Conservation (phyloP, 2,329 filamentous ascomycete genomes). For the Colletotrichum godetiae region DNA sequence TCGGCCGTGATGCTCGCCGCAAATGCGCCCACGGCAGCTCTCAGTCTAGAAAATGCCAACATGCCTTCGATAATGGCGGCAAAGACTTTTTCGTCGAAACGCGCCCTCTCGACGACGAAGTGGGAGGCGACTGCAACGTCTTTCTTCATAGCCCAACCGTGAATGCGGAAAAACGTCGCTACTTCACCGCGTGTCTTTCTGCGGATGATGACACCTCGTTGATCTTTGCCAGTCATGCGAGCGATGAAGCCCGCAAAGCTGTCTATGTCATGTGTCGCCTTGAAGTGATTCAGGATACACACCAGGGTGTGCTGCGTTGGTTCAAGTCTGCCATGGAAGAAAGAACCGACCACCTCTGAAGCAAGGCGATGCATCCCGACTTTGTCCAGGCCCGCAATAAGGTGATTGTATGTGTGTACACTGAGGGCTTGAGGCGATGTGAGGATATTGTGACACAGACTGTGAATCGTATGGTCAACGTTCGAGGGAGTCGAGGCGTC, state of each 20-base stretch:
- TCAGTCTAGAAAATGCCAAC: constrained; percentile 57
- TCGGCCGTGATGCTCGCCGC: constrained; percentile 50
- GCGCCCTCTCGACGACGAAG: constrained; percentile 53
- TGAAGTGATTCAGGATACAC: constrained; percentile 64
- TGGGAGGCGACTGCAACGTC: constrained; percentile 43
- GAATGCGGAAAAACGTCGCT: constrained; percentile 39
- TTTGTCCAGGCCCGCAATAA: constrained; percentile 74
- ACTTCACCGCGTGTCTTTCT: constrained; percentile 49
- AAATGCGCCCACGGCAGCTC: constrained; percentile 57
- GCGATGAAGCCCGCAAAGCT: constrained; percentile 57
- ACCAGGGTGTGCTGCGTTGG: constrained; percentile 62
- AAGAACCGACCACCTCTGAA: constrained; percentile 63
- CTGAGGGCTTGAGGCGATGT: constrained; percentile 70
- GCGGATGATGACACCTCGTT: constrained; percentile 51
- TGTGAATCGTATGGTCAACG: constrained; percentile 44
- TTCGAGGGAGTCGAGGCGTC: background rate
- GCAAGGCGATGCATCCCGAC: constrained; percentile 61
- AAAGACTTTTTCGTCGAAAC: constrained; percentile 51
- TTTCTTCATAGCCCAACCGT: constrained; percentile 43
- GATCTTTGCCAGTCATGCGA: constrained; percentile 57
- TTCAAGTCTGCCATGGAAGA: constrained; percentile 56
- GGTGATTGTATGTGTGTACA: constrained; percentile 76
- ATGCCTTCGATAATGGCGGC: constrained; percentile 61
- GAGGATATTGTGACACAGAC: constrained; percentile 75
- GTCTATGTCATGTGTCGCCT: constrained; percentile 51